Percentiles rank a stretch among this genome's conserved stretches.
phyloP scores from a whole-genome alignment of 164 flowering plant species.

The Stephania japonica region DNA sequence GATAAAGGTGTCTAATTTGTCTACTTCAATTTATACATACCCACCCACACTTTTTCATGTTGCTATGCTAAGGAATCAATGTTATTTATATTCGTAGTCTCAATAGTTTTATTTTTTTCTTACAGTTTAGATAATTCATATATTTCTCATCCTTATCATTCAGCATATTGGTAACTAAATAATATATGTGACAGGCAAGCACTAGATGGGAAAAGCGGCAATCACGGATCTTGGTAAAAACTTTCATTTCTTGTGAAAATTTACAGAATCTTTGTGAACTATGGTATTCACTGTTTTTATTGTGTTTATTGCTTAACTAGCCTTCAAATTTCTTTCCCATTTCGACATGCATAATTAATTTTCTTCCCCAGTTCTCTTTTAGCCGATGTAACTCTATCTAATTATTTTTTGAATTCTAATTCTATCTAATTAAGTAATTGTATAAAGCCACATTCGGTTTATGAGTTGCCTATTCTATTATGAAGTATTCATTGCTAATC shows the following conservation, averaged over 20 bases:
- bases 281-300: not conserved
- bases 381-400: too few species aligned
- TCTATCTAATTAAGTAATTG: too few species aligned
- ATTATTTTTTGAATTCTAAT: too few species aligned
- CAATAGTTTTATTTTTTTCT: not conserved
- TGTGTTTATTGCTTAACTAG: not conserved
- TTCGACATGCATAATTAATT: not conserved
- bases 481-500: not conserved
- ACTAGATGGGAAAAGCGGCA: constrained; percentile 93
- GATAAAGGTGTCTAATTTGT: not conserved
- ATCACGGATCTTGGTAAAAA: constrained; percentile 69
- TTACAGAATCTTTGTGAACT: not conserved
- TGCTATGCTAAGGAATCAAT: not conserved
- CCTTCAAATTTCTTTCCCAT: not conserved
- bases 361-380: not conserved
- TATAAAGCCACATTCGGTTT: too few species aligned
- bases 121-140: not conserved
- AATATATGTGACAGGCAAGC: constrained; percentile 56
- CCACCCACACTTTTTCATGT: not conserved
- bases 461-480: too few species aligned
- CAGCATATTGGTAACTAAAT: not conserved
- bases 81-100: not conserved
- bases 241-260: not conserved
- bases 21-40: not conserved
- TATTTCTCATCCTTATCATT: not conserved